Evolutionary conservation across 2,329 filamentous ascomycete species (phyloP), one percentile per base, ranked within the genome.

Genomic region (Phyllosticta paracitricarpa): DNA sequence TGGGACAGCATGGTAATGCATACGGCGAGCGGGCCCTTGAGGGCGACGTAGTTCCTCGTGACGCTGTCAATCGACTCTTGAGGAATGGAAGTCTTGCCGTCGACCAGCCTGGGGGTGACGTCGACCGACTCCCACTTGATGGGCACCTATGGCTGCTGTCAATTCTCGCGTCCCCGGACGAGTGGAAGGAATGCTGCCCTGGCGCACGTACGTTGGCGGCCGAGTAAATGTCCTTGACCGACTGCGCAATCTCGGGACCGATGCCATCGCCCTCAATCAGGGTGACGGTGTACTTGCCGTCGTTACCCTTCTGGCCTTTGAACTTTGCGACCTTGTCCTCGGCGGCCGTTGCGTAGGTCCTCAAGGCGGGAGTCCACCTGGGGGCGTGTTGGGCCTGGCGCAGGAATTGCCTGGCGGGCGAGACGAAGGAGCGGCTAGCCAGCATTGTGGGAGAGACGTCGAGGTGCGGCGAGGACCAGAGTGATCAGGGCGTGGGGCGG

Each of bases 211-310:
- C 93, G 77, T 95, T 89, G 71, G 94, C 94, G 70, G 94, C 94
- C 71, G 86, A 83, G 81, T 97, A 99, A 79, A 99, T 99, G 77
- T 97, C 90, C 86, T 97, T 99, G 73, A 99, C 92, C 57, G 94
- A 95, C 79, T 96, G 87, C 67, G 94, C 87, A 75, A 99, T 99
- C 81, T 99, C 93, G 66, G 94, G 94, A 64, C 94, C 94, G 76
- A 99, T 99, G 76, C 94, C 94, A 74, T 99, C 95, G 79, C 95
- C 94, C 84, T 99, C 95, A 68, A 99, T 99, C 79, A 99, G 82
- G 70, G 90, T 93, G 72, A 99, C 94, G 62, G 89, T 89, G 84
- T 88, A 99, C 78, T 94, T 94, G 73, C 94, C 94, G 82, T 93
- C 88, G 74, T 87, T 80, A 74, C 89, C 90, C 81, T 96, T 97